Evolutionary conservation across 2,329 filamentous ascomycete species (phyloP), one percentile per base, ranked within the genome.

Genomic region (Microcyclosporella mali): DNA sequence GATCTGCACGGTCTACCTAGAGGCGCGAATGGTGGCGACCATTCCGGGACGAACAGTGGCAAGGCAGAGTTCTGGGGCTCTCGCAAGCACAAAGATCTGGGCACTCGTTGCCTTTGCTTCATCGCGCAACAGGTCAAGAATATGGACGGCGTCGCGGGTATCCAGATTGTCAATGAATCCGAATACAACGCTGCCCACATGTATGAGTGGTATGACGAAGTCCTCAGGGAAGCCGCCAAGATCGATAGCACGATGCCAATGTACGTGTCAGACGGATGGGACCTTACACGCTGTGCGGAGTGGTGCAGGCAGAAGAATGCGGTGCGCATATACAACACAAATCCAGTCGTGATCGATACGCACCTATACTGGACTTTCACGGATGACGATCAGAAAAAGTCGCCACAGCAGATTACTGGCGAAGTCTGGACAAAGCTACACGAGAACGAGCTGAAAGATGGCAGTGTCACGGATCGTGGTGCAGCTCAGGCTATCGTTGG

Each of bases 101-200:
- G 70, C 1, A 66, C 66, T n/a, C 61, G 66, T 16, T 74, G 71
- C 43, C 55, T 74, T 6, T 61, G 68, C 29, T 77, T 75, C 51
- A 67, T 81, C 29, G 71, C 73, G 1, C 59, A 68, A 19, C 68
- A 79, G 52, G 63, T 71, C 6, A 56, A 52, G 7, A 56, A 55
- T 14, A 66, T 73, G 43, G 58, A 66, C 2, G 70, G 67, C 79
- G 67, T 80, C 2, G 62, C 72, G 14, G 78, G 78, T 1, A 59
- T 81, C n/a, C 75, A 80, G 56, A 54, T 81, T 16, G 70, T 73
- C 42, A 81, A 81, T 41, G 77, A 80, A 53, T 71, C 74, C 2
- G 66, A 69, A 31, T 70, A 67, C 59, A 64, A 70, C 37, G 71
- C 73, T 14, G 62, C 66, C 12, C 55, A 55, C 15, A 73, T 81